Evolutionary conservation across 805 yeast genomes (phyloP), one percentile per base, ranked within the genome.

Genomic region (Kodamaea laetipori): DNA sequence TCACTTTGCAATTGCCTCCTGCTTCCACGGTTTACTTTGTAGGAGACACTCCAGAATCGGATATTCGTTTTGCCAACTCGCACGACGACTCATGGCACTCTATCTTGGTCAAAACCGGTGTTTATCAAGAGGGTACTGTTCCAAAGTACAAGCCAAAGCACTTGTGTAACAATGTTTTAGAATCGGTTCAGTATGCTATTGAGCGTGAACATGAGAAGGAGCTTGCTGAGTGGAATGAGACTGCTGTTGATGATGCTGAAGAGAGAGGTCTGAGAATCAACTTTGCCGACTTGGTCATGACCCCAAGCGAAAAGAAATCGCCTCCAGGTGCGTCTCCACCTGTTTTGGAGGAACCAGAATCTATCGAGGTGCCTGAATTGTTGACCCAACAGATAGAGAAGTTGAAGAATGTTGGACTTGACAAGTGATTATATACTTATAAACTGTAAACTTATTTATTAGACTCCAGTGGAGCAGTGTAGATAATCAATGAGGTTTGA

Each of bases 11-110:
- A 44, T 67, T 86, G 51, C 94, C 94, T 4, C 90, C 90, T 3
- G 89, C 94, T 3, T 82, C 88, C 4, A 86, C 94, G 0, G 95
- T 87, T 11, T 86, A 86, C 63, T 87, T 86, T 66, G 94, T 86
- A 40, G 95, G 95, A 55, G 95, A 86, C 59, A 86, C 95, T 10
- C 95, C 95, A 13, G 95, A 86, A 66, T 83, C 90, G 5, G 95
- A 86, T 63, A 86, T 86, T 50, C 73, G 94, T 63, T 87, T 87
- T 67, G 95, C 95, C 42, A 86, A 86, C 68, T 82, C 90, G 13
- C 92, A 86, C 64, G 94, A 86, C 60, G 79, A 79, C 47, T 80
- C 89, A 23, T 86, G 95, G 95, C 81, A 76, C 65, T 86, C 95
- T 19, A 86, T 87, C 46, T 72, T 86, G 57, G 95, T 86, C 30